Percentiles rank a stretch among this genome's conserved stretches.
Conservation (phyloP, 2,329 filamentous ascomycete genomes). For the Beauveria pseudobassiana region DNA sequence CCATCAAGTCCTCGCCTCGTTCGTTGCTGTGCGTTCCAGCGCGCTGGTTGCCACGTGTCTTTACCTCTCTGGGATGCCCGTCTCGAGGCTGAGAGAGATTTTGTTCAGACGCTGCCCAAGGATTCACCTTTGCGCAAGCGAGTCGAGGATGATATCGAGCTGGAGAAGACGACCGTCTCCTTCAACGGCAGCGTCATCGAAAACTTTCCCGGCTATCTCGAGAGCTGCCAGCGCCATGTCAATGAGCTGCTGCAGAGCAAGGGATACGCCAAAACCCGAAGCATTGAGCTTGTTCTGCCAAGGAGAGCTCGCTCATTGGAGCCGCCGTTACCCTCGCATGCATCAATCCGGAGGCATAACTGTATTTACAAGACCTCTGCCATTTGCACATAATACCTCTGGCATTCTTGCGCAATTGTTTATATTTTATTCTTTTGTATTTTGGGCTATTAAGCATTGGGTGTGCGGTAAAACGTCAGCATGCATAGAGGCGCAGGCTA, state of each 20-base stretch:
- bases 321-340: slow-evolving; percentile 63
- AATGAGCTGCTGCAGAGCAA: slow-evolving; percentile 44
- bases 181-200: slow-evolving; percentile 77
- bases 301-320: slow-evolving; percentile 68
- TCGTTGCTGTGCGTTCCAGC: slow-evolving; percentile 50
- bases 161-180: slow-evolving; percentile 53
- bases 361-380: slow-evolving; percentile 8
- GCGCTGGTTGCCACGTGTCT: slow-evolving; percentile 52
- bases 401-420: neutral
- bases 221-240: slow-evolving; percentile 54
- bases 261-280: slow-evolving; percentile 27
- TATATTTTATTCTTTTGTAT: slow-evolving; percentile 6
- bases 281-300: slow-evolving; percentile 57
- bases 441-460: slow-evolving; percentile 4
- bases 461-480: slow-evolving; percentile 13
- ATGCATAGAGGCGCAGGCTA: slow-evolving; percentile 16
- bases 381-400: slow-evolving; percentile 9
- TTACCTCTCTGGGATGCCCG: slow-evolving; percentile 52
- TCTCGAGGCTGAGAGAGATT: slow-evolving; percentile 36
- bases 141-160: slow-evolving; percentile 42
- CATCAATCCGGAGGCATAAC: slow-evolving; percentile 18
- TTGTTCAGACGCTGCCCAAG: slow-evolving; percentile 22
- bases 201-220: slow-evolving; percentile 63
- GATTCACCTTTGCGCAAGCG: slow-evolving; percentile 31
- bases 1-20: slow-evolving; percentile 46